Conservation (phyloP, 2,329 filamentous ascomycete species). For the Seiridium unicorne region DNA sequence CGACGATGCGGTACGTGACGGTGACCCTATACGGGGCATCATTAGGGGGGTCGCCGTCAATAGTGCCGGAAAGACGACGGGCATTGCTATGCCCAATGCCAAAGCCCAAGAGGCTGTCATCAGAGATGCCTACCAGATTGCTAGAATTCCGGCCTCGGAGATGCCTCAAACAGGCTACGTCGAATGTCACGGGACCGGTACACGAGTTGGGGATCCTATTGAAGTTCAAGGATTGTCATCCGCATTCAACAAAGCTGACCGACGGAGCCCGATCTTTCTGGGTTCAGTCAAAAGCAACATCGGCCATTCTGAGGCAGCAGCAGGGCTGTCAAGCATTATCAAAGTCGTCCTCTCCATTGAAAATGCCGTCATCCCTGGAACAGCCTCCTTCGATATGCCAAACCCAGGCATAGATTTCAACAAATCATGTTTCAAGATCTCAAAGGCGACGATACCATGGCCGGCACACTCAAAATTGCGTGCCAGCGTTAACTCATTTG, state of each 20-base stretch:
- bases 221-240: conserved; percentile 21
- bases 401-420: conserved; percentile 8
- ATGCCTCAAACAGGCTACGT: conserved; percentile 18
- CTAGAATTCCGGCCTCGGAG: conserved; percentile 28
- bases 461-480: background rate
- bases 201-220: conserved; percentile 17
- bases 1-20: conserved; percentile 40
- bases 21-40: conserved; percentile 31
- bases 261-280: conserved; percentile 16
- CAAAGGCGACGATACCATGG: background rate
- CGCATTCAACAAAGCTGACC: conserved; percentile 9
- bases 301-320: conserved; percentile 37
- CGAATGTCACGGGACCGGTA: conserved; percentile 29
- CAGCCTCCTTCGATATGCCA: conserved; percentile 8
- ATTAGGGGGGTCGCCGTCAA: conserved; percentile 36
- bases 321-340: conserved; percentile 39
- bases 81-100: conserved; percentile 42
- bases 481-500: conserved; percentile 5
- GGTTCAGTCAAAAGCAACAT: conserved; percentile 33
- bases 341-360: conserved; percentile 42
- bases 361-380: conserved; percentile 34
- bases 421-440: background rate
- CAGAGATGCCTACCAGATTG: conserved; percentile 23
- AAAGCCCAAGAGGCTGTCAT: conserved; percentile 32
- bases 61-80: conserved; percentile 39